Evolutionary conservation across 768 basidiomycete species (phyloP), one percentile per base, ranked within the genome.

Genomic region (Coprinellus micaceus): DNA sequence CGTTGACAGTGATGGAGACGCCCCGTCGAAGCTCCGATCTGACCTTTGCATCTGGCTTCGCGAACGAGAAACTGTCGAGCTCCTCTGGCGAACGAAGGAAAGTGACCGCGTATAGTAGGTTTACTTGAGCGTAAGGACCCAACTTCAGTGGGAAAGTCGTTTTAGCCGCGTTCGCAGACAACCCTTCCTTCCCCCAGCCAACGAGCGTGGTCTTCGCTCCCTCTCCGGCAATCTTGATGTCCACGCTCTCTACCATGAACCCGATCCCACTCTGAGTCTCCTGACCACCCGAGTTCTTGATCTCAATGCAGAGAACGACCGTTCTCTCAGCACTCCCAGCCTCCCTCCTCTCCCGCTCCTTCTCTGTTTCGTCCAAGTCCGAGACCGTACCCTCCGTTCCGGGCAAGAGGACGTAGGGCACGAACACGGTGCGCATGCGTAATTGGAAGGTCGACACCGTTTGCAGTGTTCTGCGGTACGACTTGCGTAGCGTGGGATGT

Each of bases 401-500:
- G 1, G 84, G 82, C 3, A 92, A 72, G 44, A 93, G 76, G 21
- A 94, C 82, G 61, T 91, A 87, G 0, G 94, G 94, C 11, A 95
- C 85, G 60, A 94, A 92, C 4, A 94, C 88, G 0, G 93, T 94
- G n/a, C 93, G 82, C 94, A 96, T 96, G 30, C 93, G 85, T 24
- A 97, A 89, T 21, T 85, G 81, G 69, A 97, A 89, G 3, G 92
- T 94, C 25, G 90, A 89, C 3, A 88, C 84, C 0, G 90, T 88
- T 44, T 80, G 78, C 17, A 97, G 71, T 1, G 88, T 86, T 64
- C 89, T 87, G 25, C 94, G 82, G 68, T 85, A 94, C 1, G 92
- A 91, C 67, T 94, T 94, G 46, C 91, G 85, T 10, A 97, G 74
- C 0, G 91, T 90, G 0, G 88, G 81, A 29, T 76, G 82, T 1